A percentile compares a stretch with the other conserved stretches of the same genome.
These are phyloP conservation scores for Cyathus striatus DNA, from an alignment of 768 basidiomycete genomes.

Conservation along the genomic window DNA sequence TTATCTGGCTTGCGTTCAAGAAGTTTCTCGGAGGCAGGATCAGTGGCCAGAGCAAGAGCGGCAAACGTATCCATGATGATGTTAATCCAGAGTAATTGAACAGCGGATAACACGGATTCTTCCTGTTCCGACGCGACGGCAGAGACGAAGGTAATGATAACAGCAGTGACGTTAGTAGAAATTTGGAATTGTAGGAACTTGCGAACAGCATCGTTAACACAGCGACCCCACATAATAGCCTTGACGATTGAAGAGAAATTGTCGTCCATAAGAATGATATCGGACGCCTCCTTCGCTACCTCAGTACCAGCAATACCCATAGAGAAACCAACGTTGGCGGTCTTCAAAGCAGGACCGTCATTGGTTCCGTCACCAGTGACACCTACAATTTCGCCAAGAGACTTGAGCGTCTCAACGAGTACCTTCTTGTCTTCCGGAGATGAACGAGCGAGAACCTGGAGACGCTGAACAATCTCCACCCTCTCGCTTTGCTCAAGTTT, in stretches of 20 bases:
- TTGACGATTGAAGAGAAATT: conserved; percentile 95
- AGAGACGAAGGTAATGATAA: conserved; percentile 88
- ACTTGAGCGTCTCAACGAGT: conserved; percentile 83
- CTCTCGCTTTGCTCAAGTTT: conserved; percentile 65
- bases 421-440: conserved; percentile 97
- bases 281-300: conserved; percentile 97
- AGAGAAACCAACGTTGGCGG: conserved; percentile 94
- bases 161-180: conserved; percentile 93
- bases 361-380: conserved; percentile 99
- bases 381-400: conserved; percentile 85
- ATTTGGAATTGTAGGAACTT: conserved; percentile 98
- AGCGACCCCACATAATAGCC: conserved; percentile 99
- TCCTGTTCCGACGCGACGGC: conserved; percentile 78
- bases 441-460: conserved; percentile 96
- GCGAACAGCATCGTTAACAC: conserved; percentile 95
- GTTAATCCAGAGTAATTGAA: conserved; percentile 98
- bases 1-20: conserved; percentile 90
- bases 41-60: conserved; percentile 94
- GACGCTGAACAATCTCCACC: conserved; percentile 79
- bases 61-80: conserved; percentile 99
- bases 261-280: conserved; percentile 98
- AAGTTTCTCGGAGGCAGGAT: conserved; percentile 77
- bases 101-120: conserved; percentile 85
- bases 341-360: conserved; percentile 94
- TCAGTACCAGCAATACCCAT: conserved; percentile 98